Base-by-base conservation (phyloP, 2,329 filamentous ascomycete species). In the Exserohilum rostratum region DNA sequence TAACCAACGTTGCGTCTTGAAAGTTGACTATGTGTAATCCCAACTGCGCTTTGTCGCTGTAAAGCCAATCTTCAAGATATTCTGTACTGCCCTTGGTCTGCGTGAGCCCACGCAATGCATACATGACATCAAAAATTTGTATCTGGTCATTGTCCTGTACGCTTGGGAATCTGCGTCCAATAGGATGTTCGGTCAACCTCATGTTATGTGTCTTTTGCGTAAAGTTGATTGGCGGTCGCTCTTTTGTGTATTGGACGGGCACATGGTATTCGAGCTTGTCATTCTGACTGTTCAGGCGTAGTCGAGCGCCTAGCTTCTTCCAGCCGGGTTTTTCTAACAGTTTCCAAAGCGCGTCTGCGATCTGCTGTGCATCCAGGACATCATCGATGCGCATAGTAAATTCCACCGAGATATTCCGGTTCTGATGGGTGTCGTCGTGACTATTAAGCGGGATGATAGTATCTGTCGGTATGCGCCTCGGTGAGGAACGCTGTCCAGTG, bases 241-340 rank as follows among this genome's bases (percentile, higher is more conserved):
- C 60, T 6, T 62, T 50, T 5, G 65, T 72, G 55, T 75, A 80
- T 22, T 64, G 31, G 9, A 56, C 58, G 0, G 78, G 78, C 33
- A 80, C 67, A 46, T 80, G 78, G 48, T 78, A 76, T 57, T 80
- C 78, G 2, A 80, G 68, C 44, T 65, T 66, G 3, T 49, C 52
- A 10, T 48, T 62, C 17, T 50, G 15, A 7, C 47, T 79, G 55
- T 76, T 79, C 33, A 68, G 47, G 27, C 79, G 68, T 25, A 82
- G 57, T 5, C 80, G 73, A 5, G 78, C 81, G 0, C 78, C 80
- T 1, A 83, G 58, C 54, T 79, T 80, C 25, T 71, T 73, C 81
- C 80, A 83, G 30, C 77, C 77, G 1, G 75, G 77, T 6, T 72
- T 75, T 11, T 77, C 69, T 6, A 82, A 57, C 12, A 83, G 62